Conservation (phyloP, 352 stramenopile species). For the Globisporangium barbulae region DNA sequence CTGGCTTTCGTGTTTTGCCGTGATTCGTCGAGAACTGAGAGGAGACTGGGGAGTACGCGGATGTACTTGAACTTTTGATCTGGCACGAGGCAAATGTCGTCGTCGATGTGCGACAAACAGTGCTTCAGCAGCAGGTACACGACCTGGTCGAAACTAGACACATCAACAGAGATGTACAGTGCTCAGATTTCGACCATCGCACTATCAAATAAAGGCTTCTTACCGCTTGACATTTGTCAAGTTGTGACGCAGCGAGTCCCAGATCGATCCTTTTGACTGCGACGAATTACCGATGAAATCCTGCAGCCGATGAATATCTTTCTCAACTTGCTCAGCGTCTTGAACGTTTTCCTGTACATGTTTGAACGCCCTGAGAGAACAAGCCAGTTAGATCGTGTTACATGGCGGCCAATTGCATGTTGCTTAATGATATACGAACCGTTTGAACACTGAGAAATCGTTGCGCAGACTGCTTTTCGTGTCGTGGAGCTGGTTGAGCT, state of each 20-base stretch:
- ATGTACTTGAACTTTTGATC: conserved; percentile 50
- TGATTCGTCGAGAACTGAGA: conserved; percentile 42
- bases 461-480: conserved; percentile 66
- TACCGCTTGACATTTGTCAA: conserved; percentile 69
- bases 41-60: conserved; percentile 40
- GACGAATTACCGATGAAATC: conserved; percentile 56
- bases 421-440: conserved; percentile 23
- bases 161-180: conserved; percentile 1
- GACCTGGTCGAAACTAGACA: conserved; percentile 56
- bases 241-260: conserved; percentile 56
- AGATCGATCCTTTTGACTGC: conserved; percentile 57
- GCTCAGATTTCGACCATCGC: neutral
- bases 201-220: neutral
- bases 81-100: conserved; percentile 30
- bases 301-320: conserved; percentile 56
- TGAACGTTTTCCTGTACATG: conserved; percentile 37
- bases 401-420: neutral
- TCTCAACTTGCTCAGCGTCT: conserved; percentile 39
- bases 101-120: conserved; percentile 42
- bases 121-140: conserved; percentile 54
- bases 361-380: conserved; percentile 38
- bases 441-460: conserved; percentile 75
- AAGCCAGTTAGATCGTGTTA: neutral
- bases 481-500: conserved; percentile 68
- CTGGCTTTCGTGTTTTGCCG: conserved; percentile 20